Evolutionary conservation across 2,329 filamentous ascomycete species (phyloP).

Genomic region (Chaetomiaceae sp.): DNA sequence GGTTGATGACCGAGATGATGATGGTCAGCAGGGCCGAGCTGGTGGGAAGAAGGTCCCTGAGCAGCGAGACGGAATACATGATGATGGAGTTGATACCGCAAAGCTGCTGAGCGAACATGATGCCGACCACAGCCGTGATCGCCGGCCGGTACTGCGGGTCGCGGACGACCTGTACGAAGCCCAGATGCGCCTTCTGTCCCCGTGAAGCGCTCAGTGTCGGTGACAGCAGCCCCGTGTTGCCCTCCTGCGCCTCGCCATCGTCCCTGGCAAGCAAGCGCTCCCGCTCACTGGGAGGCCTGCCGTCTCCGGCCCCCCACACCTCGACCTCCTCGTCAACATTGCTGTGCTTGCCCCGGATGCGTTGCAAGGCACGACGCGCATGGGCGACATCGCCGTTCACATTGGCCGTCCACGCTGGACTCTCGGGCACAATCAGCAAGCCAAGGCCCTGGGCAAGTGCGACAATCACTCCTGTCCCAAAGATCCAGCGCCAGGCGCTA

Average conservation of each 20-base stretch:
- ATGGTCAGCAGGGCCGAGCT: constrained; percentile 82
- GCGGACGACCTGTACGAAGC: constrained; percentile 59
- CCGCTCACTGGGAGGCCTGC: constrained; percentile 53
- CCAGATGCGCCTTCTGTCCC: constrained; percentile 37
- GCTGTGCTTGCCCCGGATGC: constrained; percentile 62
- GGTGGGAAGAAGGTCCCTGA: constrained; percentile 72
- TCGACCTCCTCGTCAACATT: constrained; percentile 70
- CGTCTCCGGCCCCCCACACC: constrained; percentile 47
- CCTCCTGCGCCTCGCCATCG: constrained; percentile 17
- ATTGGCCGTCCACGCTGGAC: constrained; percentile 73
- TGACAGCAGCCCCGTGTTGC: constrained; percentile 24
- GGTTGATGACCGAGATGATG: constrained; percentile 77
- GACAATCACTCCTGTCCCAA: constrained; percentile 65
- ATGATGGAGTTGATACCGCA: constrained; percentile 95
- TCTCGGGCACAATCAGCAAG: constrained; percentile 75
- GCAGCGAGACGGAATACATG: constrained; percentile 94
- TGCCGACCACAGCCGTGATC: constrained; percentile 76
- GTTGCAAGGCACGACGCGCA: constrained; percentile 64
- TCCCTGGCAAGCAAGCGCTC: constrained; percentile 57
- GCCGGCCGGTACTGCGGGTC: constrained; percentile 65
- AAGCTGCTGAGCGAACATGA: constrained; percentile 90
- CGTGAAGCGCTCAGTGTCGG: constrained; percentile 12
- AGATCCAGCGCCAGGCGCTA: constrained; percentile 74
- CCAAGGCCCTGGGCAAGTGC: constrained; percentile 62
- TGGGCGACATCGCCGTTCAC: constrained; percentile 53